Conservation (phyloP, 2,329 filamentous ascomycete genomes). For the Beauveria sp. region DNA sequence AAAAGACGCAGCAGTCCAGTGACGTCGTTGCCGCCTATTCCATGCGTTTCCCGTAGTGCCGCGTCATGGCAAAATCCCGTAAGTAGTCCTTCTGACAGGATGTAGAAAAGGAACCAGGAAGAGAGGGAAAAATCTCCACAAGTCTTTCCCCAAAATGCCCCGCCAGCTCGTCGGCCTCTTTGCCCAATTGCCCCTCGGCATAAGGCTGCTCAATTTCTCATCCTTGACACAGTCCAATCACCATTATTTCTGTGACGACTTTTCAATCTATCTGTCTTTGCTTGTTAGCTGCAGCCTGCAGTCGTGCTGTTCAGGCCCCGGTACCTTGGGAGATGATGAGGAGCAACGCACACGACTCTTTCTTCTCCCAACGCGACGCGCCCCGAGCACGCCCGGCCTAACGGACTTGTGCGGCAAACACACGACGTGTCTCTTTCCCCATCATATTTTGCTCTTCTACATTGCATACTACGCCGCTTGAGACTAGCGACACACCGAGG, state of each 20-base stretch:
- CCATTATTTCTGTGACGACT: not conserved
- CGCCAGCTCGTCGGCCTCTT: not conserved
- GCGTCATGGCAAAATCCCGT: not conserved
- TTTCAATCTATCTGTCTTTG: not conserved
- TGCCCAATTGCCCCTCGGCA: conserved; percentile 4
- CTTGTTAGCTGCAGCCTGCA: no score
- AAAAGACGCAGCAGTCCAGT: not conserved
- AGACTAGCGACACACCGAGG: not conserved
- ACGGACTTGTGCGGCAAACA: not conserved
- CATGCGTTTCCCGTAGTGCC: not conserved
- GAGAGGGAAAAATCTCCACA: not conserved
- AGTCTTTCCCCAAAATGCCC: not conserved
- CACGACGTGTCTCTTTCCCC: not conserved
- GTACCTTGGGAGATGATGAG: not conserved
- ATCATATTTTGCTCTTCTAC: not conserved
- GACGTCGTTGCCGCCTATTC: not conserved
- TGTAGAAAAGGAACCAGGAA: not conserved
- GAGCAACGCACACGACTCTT: conserved; percentile 1
- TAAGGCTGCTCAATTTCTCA: not conserved
- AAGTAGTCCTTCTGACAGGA: not conserved
- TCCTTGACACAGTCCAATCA: not conserved
- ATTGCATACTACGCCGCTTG: not conserved
- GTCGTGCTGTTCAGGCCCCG: not conserved
- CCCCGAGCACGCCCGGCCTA: not conserved
- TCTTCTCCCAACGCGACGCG: conserved; percentile 2